Conservation (phyloP, 192 early-diverging fungal species). For the Funneliformis geosporum region DNA sequence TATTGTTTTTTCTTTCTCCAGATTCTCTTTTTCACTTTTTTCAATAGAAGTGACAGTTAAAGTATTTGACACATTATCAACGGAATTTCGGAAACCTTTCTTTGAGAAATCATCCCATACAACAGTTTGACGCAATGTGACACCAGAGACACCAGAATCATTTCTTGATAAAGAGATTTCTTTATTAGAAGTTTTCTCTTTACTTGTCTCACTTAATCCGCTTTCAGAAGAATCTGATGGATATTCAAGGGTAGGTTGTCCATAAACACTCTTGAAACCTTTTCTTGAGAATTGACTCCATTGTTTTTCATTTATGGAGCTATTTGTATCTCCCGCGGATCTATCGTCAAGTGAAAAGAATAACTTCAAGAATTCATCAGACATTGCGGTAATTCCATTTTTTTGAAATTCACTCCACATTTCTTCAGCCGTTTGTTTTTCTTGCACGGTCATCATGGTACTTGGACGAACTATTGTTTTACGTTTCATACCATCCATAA, state of each 20-base stretch:
- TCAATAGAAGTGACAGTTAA: not conserved
- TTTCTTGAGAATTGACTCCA: slow-evolving; percentile 8
- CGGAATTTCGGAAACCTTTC: slow-evolving; percentile 16
- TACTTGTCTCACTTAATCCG: not conserved
- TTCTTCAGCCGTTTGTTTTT: slow-evolving; percentile 13
- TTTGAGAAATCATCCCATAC: slow-evolving; percentile 27
- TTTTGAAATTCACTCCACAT: slow-evolving; percentile 33
- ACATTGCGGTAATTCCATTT: slow-evolving; percentile 15
- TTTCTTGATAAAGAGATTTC: slow-evolving; percentile 1
- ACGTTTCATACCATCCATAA: slow-evolving; percentile 19
- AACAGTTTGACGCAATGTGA: not conserved
- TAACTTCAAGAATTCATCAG: slow-evolving; percentile 28
- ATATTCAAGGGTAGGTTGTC: not conserved
- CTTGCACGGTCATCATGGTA: slow-evolving; percentile 22
- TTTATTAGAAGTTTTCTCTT: not conserved
- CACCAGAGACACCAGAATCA: slow-evolving; percentile 6
- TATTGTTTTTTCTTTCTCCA: not conserved
- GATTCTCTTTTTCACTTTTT: not conserved
- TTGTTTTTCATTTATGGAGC: not conserved
- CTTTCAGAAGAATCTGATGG: not conserved
- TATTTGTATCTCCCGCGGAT: not conserved
- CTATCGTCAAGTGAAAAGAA: slow-evolving; percentile 27
- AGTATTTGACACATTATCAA: slow-evolving; percentile 5
- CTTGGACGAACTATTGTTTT: slow-evolving; percentile 19
- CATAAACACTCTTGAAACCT: slow-evolving; percentile 15